phyloP scores from a whole-genome alignment of 164 flowering plant species.

The Berberis thunbergii region DNA sequence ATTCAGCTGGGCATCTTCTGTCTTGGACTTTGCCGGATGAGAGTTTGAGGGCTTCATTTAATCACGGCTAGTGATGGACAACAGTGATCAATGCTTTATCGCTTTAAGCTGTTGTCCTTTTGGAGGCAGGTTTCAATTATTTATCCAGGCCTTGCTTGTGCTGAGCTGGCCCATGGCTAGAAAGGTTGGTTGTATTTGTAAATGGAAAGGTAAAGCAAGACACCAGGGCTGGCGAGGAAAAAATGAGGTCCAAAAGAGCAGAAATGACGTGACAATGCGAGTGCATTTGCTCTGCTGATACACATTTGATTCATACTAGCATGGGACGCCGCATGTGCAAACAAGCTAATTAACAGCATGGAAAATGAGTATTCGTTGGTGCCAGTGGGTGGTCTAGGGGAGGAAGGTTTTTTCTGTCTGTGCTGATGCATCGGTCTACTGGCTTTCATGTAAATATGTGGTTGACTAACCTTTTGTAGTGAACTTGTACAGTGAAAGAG shows the following conservation, averaged over 20 bases:
- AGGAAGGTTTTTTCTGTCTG: background rate
- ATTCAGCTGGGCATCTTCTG: constrained; percentile 71
- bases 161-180: background rate
- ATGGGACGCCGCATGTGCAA: background rate
- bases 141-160: background rate
- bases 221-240: background rate
- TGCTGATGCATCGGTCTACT: background rate
- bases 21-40: constrained; percentile 92
- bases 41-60: constrained; percentile 45
- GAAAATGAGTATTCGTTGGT: background rate
- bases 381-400: background rate
- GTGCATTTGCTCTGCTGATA: too few relatives aligned
- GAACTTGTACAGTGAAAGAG: background rate
- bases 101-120: background rate
- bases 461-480: background rate
- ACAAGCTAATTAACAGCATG: background rate
- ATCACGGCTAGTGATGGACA: constrained; percentile 33
- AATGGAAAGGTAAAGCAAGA: background rate
- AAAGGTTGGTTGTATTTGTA: background rate
- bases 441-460: background rate
- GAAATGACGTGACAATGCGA: too few relatives aligned
- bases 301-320: too few relatives aligned
- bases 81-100: background rate
- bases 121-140: background rate
- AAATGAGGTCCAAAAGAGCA: too few relatives aligned